These are phyloP conservation scores for Meripilus lineatus DNA, from an alignment of 1,284 basidiomycete genomes.

Conservation along the genomic window DNA sequence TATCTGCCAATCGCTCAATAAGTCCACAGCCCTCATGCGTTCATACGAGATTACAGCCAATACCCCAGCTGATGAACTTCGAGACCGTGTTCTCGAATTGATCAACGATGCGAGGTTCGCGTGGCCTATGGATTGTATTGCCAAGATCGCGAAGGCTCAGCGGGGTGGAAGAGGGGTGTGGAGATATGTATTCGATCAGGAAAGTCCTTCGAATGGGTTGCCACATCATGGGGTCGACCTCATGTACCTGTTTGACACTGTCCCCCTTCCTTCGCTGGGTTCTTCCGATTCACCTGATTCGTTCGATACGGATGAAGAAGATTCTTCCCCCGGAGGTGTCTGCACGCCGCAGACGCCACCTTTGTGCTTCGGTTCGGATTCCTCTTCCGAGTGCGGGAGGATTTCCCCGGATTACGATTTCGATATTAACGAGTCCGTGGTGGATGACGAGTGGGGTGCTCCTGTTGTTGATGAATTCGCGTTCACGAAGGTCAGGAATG, in stretches of 20 bases:
- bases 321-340: conserved; percentile 10
- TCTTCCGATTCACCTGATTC: conserved; percentile 13
- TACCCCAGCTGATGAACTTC: conserved; percentile 56
- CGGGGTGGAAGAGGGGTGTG: conserved; percentile 55
- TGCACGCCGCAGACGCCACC: conserved; percentile 18
- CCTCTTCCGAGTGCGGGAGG: conserved; percentile 22
- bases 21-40: conserved; percentile 54
- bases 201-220: conserved; percentile 54
- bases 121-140: conserved; percentile 67
- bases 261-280: conserved; percentile 40
- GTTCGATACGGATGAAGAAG: conserved; percentile 10
- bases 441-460: conserved; percentile 38
- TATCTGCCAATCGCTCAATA: conserved; percentile 61
- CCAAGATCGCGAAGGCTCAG: conserved; percentile 35
- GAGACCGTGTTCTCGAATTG: conserved; percentile 60
- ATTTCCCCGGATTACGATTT: conserved; percentile 15
- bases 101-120: conserved; percentile 68
- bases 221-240: conserved; percentile 68
- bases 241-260: conserved; percentile 68
- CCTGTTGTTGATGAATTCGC: conserved; percentile 58
- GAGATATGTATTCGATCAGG: conserved; percentile 77
- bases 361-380: conserved; percentile 20
- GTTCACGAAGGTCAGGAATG: conserved; percentile 58
- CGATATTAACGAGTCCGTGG: conserved; percentile 20
- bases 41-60: conserved; percentile 63